A percentile compares a stretch with the other conserved stretches of the same genome.
Evolutionary conservation across 2,329 filamentous ascomycete genomes (phyloP).

Genomic region (Septoria petroselini): DNA sequence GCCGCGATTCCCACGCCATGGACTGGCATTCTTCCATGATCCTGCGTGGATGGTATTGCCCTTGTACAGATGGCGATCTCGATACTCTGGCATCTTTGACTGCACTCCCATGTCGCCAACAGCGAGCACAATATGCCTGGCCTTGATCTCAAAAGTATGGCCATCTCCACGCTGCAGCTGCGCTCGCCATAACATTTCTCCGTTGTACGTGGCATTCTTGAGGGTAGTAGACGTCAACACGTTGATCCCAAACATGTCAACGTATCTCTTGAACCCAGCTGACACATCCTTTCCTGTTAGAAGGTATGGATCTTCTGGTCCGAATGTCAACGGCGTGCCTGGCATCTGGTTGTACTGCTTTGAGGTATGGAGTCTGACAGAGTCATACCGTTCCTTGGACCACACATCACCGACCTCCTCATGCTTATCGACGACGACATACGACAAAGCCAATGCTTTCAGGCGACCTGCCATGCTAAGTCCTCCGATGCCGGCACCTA

Average conservation of each 20-base stretch:
- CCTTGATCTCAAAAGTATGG: background rate
- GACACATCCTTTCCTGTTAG: slow-evolving; percentile 7
- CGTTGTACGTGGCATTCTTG: slow-evolving; percentile 40
- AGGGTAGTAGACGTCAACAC: slow-evolving; percentile 42
- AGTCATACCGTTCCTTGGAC: slow-evolving; percentile 43
- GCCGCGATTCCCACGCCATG: slow-evolving; percentile 43
- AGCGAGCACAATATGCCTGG: slow-evolving; percentile 36
- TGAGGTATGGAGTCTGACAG: slow-evolving; percentile 42
- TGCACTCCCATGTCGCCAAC: slow-evolving; percentile 34
- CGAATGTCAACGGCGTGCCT: background rate
- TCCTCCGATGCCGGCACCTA: slow-evolving; percentile 46
- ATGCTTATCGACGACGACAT: slow-evolving; percentile 45
- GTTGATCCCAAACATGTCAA: slow-evolving; percentile 40
- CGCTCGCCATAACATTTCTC: slow-evolving; percentile 39
- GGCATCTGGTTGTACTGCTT: slow-evolving; percentile 42
- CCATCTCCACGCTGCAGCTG: slow-evolving; percentile 7
- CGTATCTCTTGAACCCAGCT: slow-evolving; percentile 38
- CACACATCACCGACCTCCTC: slow-evolving; percentile 45
- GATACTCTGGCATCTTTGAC: slow-evolving; percentile 17
- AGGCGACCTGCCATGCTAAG: slow-evolving; percentile 44
- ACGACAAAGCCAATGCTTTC: slow-evolving; percentile 43
- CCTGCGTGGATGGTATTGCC: slow-evolving; percentile 40
- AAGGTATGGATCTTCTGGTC: slow-evolving; percentile 16
- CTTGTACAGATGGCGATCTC: slow-evolving; percentile 32
- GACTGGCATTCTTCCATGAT: slow-evolving; percentile 35